phyloP scores from a whole-genome alignment of 306 rosid species.

The Casuarina equisetifolia region DNA sequence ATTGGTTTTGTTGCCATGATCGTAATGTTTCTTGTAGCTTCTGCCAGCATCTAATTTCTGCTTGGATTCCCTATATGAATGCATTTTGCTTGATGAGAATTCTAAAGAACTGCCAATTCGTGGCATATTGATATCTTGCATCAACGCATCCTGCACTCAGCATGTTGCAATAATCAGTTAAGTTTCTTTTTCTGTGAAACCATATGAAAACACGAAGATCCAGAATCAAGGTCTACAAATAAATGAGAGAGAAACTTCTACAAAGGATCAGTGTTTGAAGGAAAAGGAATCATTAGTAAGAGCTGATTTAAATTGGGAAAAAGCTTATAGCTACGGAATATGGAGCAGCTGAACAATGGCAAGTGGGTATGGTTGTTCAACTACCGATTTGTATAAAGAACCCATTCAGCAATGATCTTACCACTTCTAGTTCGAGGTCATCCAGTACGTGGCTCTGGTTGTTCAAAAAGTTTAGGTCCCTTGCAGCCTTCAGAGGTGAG shows the following conservation, averaged over 20 bases:
- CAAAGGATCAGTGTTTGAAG: background rate
- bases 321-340: constrained; percentile 19
- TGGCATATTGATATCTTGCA: constrained; percentile 52
- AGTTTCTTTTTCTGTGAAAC: background rate
- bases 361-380: background rate
- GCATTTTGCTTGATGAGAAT: constrained; percentile 34
- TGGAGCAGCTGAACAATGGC: constrained; percentile 12
- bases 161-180: constrained; percentile 27
- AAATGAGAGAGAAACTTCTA: background rate
- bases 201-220: background rate
- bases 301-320: background rate
- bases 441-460: constrained; percentile 41
- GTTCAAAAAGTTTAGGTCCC: constrained; percentile 36
- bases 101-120: constrained; percentile 32
- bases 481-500: constrained; percentile 43
- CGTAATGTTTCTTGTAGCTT: constrained; percentile 33
- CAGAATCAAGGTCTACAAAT: background rate
- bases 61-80: constrained; percentile 43
- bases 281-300: background rate
- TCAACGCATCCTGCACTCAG: constrained; percentile 62
- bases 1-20: constrained; percentile 30
- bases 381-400: constrained; percentile 11
- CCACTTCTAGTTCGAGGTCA: constrained; percentile 67
- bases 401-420: constrained; percentile 34
- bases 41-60: constrained; percentile 31